Base-by-base conservation (phyloP, 1,139 yeast genomes). In the Yamadazyma triangularis region DNA sequence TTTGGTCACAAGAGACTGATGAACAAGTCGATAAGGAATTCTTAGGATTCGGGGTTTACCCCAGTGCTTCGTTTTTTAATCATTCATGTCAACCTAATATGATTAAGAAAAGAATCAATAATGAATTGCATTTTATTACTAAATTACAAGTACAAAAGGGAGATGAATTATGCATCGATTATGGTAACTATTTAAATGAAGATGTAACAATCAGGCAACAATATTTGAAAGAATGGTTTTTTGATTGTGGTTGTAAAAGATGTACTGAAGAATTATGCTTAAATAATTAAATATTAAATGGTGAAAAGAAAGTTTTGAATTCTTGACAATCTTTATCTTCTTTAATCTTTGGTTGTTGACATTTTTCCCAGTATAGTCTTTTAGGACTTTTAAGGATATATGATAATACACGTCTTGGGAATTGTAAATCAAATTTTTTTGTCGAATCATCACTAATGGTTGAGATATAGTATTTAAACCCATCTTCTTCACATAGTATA, bases 351-450 rank as follows among this genome's bases (percentile, higher is more conserved):
- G 81, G 61, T 47, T 83, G 89, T 33, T 60, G 60, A 45, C 95
- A 84, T 33, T 76, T 74, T 35, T 79, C 81, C 95, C 95, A 86
- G 36, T 73, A 73, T 0, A 74, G 57, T 41, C 94, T 60, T 38
- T 77, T 78, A 2, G 81, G 79, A 14, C 74, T 58, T 29, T 68
- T 70, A 31, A 85, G 51, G 4, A 79, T 53, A 41, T 64, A 67
- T 0, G 94, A 87, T 24, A 83, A 47, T 1, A 82, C 88, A 44
- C 88, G 65, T 50, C 95, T 64, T 1, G 94, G 93, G 44, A 85
- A 83, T 44, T 84, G 94, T 10, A 84, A 57, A 51, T 85, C 95
- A 7, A 84, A 56, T 4, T 51, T 41, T 26, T 53, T 51, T 9
- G 9, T 6, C 4, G 41, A 41, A 0, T 43, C 40, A 15, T 53